Evolutionary conservation across 2,329 filamentous ascomycete species (phyloP), one percentile per base, ranked within the genome.

Genomic region (Septoria linicola): DNA sequence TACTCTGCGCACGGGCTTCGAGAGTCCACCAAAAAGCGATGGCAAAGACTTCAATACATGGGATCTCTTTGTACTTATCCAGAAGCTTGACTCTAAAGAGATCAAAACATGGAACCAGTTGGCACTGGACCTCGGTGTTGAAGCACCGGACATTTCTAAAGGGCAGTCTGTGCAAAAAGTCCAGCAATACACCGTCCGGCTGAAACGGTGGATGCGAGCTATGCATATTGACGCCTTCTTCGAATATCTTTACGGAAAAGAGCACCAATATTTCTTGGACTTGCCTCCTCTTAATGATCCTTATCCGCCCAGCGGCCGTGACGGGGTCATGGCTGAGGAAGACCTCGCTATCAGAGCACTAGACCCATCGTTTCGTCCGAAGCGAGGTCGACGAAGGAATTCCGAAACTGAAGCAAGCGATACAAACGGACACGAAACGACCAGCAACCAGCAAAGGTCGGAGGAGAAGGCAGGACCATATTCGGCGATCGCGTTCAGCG

Each of bases 151-250:
- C 53, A 76, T 83, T 19, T 83, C 87, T 53, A 93, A 92, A 68
- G 88, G 89, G 20, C 67, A 68, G 41, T 95, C 89, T 68, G 84
- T 87, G 1, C 92, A 96, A 67, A 96, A 96, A 69, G 87, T 96
- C 51, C 89, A 95, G 68, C 91, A 96, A 68, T 96, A 96, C 74
- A 89, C 89, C 36, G 91, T 96, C 40, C 81, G 91, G 52, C 74
- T 96, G 51, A 96, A 96, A 53, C 85, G 92, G 66, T 96, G 91
- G 91, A 93, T 96, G 88, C 89, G 89, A 67, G 91, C 90, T 4
- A 92, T 95, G 87, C 91, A 96, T 68, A 83, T 96, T 45, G 89
- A 95, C 75, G 88, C 89, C 8, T 96, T 96, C 68, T 96, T 96
- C 64, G 89, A 95, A 67, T 96, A 89, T 67, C 81, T 95, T 16